Conservation (phyloP, 352 stramenopile genomes). For the Thraustochytrium striatum region DNA sequence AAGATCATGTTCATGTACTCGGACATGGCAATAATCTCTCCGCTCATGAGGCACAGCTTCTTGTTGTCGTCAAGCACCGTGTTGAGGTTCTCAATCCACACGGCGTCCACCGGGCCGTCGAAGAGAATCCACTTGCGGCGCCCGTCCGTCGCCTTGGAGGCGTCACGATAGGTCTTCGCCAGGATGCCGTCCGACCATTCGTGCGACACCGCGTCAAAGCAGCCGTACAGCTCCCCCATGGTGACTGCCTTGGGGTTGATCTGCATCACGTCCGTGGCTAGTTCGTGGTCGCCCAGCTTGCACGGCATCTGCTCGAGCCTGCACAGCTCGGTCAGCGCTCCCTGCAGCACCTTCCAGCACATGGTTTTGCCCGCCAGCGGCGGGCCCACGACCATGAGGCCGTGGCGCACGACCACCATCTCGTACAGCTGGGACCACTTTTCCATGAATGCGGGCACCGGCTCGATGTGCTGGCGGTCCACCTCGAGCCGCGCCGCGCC, state of each 20-base stretch:
- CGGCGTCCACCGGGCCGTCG: conserved; percentile 85
- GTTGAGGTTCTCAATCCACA: conserved; percentile 96
- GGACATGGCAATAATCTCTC: conserved; percentile 91
- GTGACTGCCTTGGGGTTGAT: conserved; percentile 88
- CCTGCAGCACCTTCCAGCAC: conserved; percentile 77
- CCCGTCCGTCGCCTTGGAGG: conserved; percentile 88
- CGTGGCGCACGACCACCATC: conserved; percentile 88
- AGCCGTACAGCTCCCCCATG: conserved; percentile 86
- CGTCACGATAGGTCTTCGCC: conserved; percentile 84
- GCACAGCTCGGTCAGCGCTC: conserved; percentile 66
- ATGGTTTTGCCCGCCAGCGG: conserved; percentile 86
- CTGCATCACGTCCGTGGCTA: conserved; percentile 80
- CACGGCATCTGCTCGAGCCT: conserved; percentile 61
- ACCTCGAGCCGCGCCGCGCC: conserved; percentile 73
- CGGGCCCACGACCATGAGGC: conserved; percentile 89
- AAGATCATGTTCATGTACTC: conserved; percentile 96
- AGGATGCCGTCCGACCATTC: conserved; percentile 91
- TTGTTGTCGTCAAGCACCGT: conserved; percentile 92
- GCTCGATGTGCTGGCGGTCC: conserved; percentile 76
- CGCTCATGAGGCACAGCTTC: conserved; percentile 86
- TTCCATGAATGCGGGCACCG: conserved; percentile 60
- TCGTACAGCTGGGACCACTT: conserved; percentile 95
- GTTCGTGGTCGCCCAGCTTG: conserved; percentile 60
- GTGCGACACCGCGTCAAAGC: conserved; percentile 86
- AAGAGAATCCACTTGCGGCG: conserved; percentile 90